phyloP scores from a whole-genome alignment of 345 rosid species.

The Dipteronia dyeriana region DNA sequence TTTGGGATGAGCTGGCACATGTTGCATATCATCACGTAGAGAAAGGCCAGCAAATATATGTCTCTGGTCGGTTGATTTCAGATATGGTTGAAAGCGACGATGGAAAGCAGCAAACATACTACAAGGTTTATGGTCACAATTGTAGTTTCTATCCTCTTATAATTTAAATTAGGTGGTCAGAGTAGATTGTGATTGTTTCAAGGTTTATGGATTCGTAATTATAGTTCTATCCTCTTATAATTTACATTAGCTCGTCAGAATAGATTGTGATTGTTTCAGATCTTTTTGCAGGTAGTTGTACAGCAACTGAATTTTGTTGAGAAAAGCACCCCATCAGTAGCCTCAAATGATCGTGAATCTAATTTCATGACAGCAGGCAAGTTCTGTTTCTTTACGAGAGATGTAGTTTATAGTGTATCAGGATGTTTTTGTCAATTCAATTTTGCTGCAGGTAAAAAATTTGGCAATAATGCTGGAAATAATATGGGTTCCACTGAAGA shows the following conservation, averaged over 20 bases:
- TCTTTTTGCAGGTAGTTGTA: constrained; percentile 52
- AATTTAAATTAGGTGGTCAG: not conserved
- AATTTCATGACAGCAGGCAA: constrained; percentile 33
- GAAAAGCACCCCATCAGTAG: constrained; percentile 32
- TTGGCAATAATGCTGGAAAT: constrained; percentile 32
- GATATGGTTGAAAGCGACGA: constrained; percentile 54
- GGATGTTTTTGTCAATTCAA: not conserved
- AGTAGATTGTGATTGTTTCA: not conserved
- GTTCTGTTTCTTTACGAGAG: not conserved
- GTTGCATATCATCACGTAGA: constrained; percentile 53
- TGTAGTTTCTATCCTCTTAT: not conserved
- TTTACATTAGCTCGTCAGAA: not conserved
- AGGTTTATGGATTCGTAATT: constrained; percentile 4
- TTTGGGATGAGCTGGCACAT: constrained; percentile 66
- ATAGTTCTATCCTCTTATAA: not conserved
- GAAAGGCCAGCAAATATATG: constrained; percentile 63
- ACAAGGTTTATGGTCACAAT: constrained; percentile 43
- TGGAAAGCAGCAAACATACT: constrained; percentile 56
- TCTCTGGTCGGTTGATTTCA: constrained; percentile 58
- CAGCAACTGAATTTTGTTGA: constrained; percentile 60
- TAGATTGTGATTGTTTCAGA: not conserved
- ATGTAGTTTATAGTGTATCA: not conserved
- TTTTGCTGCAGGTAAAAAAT: constrained; percentile 36
- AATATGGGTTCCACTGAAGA: constrained; percentile 36
- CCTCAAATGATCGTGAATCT: constrained; percentile 30